Evolutionary conservation across 2,329 filamentous ascomycete species (phyloP).

Genomic region (Arthrobotrys sphaeroides): DNA sequence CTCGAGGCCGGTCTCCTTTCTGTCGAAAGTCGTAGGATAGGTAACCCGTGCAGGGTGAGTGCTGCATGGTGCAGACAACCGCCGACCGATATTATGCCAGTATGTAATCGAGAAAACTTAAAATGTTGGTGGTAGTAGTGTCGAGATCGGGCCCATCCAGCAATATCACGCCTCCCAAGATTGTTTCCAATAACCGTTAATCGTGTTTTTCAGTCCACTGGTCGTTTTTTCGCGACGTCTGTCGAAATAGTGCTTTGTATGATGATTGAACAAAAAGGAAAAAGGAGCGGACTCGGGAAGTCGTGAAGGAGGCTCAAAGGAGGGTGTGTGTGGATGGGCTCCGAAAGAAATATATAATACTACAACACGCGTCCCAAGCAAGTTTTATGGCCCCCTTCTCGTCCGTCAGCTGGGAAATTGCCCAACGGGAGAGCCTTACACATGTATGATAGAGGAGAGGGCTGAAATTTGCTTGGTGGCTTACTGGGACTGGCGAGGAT

Average conservation of each 20-base stretch:
- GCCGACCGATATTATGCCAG: slow-evolving; percentile 8
- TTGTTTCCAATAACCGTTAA: neutral
- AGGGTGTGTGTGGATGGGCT: neutral
- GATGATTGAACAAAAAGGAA: neutral
- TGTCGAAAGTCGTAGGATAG: neutral
- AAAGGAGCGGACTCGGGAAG: neutral
- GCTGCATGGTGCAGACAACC: slow-evolving; percentile 9
- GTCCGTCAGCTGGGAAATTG: slow-evolving; percentile 42
- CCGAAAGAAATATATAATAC: slow-evolving; percentile 36
- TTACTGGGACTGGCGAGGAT: slow-evolving; percentile 13
- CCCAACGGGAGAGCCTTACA: slow-evolving; percentile 5
- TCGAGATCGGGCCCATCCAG: neutral
- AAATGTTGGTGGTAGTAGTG: neutral
- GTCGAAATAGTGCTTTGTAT: neutral
- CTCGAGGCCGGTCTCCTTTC: no score
- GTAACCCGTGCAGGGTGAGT: neutral
- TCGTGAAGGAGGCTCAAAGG: slow-evolving; percentile 7
- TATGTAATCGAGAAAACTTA: neutral
- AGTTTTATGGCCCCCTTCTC: neutral
- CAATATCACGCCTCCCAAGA: neutral
- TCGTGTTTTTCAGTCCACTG: neutral
- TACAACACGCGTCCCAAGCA: slow-evolving; percentile 22
- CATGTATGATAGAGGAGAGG: slow-evolving; percentile 2
- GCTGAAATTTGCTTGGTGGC: slow-evolving; percentile 30
- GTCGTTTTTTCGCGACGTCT: neutral